Evolutionary conservation across 345 rosid species (phyloP).

Genomic region (Arabidopsis suecica): DNA sequence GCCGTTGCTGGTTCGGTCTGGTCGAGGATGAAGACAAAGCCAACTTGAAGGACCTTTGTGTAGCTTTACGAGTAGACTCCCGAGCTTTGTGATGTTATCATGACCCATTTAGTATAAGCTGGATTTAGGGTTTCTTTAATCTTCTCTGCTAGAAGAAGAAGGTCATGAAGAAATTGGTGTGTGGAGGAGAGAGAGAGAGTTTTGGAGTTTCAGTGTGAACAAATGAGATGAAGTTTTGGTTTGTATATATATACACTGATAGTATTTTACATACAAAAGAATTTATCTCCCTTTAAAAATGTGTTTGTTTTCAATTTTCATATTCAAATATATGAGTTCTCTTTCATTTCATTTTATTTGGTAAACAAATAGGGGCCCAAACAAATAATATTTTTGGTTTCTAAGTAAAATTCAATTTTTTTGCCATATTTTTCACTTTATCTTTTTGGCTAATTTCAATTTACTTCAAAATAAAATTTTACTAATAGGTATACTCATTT

Average conservation of each 20-base stretch:
- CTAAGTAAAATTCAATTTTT: too few species aligned
- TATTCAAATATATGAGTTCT: not conserved
- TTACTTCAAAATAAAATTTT: too few species aligned
- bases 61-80: constrained; percentile 42
- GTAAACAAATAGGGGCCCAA: not conserved
- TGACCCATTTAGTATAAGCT: constrained; percentile 31
- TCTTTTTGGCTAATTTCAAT: not conserved
- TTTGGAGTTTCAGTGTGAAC: constrained; percentile 36
- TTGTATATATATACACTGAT: constrained; percentile 34
- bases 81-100: constrained; percentile 41
- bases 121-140: constrained; percentile 10
- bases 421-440: too few species aligned
- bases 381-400: too few species aligned
- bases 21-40: constrained; percentile 43
- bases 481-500: too few species aligned
- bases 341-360: not conserved
- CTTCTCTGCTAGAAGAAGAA: constrained; percentile 20
- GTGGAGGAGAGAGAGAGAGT: not conserved
- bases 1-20: constrained; percentile 4
- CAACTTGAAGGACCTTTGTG: constrained; percentile 40
- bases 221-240: constrained; percentile 35
- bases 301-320: not conserved
- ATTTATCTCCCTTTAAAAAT: not conserved
- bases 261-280: not conserved
- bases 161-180: constrained; percentile 12